Evolutionary conservation across 108 stramenopile species (phyloP).

Genomic region (Cyclostephanos tholiformis): DNA sequence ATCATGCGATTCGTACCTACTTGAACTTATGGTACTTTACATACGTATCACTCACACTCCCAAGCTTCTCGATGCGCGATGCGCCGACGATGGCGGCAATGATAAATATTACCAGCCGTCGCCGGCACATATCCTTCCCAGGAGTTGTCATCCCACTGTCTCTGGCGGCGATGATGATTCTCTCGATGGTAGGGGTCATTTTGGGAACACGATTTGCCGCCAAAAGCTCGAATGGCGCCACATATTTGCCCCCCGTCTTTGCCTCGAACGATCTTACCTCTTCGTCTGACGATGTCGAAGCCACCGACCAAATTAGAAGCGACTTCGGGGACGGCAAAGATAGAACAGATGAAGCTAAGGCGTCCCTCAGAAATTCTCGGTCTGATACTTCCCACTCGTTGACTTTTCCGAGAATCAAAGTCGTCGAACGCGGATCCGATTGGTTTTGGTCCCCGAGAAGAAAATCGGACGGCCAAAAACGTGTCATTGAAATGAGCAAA

Average conservation of each 20-base stretch:
- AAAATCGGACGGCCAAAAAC: not conserved
- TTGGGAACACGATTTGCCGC: not conserved
- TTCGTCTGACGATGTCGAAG: not conserved
- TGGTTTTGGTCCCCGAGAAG: not conserved
- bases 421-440: not conserved
- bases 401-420: not conserved
- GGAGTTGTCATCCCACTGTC: not conserved
- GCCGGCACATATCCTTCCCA: constrained; percentile 5
- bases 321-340: not conserved
- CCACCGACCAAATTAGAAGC: not conserved
- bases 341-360: not conserved
- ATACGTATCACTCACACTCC: too few species aligned
- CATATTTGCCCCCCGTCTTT: not conserved
- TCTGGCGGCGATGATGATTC: constrained; percentile 1
- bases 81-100: too few species aligned
- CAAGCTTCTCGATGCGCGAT: too few species aligned
- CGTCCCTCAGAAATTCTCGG: not conserved
- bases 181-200: constrained; percentile 1
- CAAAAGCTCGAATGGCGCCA: not conserved
- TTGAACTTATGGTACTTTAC: too few species aligned
- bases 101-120: too few species aligned
- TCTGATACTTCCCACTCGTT: not conserved
- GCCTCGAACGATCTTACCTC: not conserved
- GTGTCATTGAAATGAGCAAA: constrained; percentile 7
- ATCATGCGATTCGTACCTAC: too few species aligned